Base-by-base conservation (phyloP, 305 asterid species). In the Rubia tinctorum region DNA sequence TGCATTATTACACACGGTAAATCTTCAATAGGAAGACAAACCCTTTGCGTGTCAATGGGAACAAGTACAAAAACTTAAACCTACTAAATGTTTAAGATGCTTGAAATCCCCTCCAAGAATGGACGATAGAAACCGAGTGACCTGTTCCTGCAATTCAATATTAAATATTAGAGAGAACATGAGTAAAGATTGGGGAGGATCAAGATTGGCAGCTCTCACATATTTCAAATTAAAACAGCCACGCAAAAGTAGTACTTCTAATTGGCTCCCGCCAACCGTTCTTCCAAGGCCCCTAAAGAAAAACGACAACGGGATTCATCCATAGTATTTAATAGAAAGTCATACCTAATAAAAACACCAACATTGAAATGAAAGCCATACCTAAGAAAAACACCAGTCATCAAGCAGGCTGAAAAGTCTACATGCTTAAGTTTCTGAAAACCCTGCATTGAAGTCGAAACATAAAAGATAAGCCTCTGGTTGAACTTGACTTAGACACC, bases 191-290 rank as follows among this genome's bases (percentile, higher is more conserved):
- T 58, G 27, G 42, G 53, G 42, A 22, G 22, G 15, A 20, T 1
- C 42, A 30, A 45, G 74, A 55, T 37, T 34, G 49, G 71, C 37
- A 61, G 68, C 39, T 66, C 85, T 85, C 80, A 93, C 98, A 86
- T 87, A 87, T 87, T 86, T 88, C 84, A 93, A 80, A 85, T 93
- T 92, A 82, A 88, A 80, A 77, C 98, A 93, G 74, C 91, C 98
- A 34, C 95, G 87, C 80, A 91, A 81, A 80, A 86, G 75, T 79
- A 90, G 70, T 66, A 88, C 86, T 83, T 91, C 96, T 81, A 93
- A 79, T 71, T 79, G 82, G 77, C 81, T 80, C 68, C 91, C 95
- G 67, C 90, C 87, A 0, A 69, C 78, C 75, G 72, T 72, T 80
- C 90, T 88, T 66, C 93, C 98, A 76, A 88, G 88, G 80, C 83